A percentile compares a stretch with the other conserved stretches of the same genome.
These are phyloP conservation scores for Pisolithus marmoratus DNA, from an alignment of 768 basidiomycete genomes.

Conservation along the genomic window DNA sequence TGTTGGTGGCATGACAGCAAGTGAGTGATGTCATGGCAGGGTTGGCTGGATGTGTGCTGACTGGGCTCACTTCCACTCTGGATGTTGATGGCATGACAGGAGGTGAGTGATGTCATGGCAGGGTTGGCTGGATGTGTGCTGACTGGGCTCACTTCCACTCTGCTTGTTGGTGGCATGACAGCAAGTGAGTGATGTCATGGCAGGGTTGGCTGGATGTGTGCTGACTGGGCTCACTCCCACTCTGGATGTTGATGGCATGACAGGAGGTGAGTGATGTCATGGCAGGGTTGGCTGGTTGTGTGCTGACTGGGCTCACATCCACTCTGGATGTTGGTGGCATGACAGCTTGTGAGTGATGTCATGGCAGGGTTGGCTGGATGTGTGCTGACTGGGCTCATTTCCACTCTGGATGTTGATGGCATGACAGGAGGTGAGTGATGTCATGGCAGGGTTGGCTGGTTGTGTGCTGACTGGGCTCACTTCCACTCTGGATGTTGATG, in stretches of 20 bases:
- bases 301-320: no score
- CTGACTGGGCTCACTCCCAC: no score
- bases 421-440: background rate
- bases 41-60: no score
- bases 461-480: background rate
- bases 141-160: no score
- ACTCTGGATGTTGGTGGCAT: background rate
- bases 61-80: background rate
- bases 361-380: background rate
- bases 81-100: background rate
- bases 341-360: background rate
- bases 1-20: no score
- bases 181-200: no score
- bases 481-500: background rate
- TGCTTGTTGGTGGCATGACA: no score
- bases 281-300: background rate
- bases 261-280: background rate
- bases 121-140: background rate
- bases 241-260: background rate
- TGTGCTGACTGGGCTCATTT: no score
- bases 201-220: background rate
- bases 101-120: background rate
- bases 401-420: background rate
- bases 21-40: no score
- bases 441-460: background rate